phyloP scores from a whole-genome alignment of 768 basidiomycete genomes.

The Collybia sordida region DNA sequence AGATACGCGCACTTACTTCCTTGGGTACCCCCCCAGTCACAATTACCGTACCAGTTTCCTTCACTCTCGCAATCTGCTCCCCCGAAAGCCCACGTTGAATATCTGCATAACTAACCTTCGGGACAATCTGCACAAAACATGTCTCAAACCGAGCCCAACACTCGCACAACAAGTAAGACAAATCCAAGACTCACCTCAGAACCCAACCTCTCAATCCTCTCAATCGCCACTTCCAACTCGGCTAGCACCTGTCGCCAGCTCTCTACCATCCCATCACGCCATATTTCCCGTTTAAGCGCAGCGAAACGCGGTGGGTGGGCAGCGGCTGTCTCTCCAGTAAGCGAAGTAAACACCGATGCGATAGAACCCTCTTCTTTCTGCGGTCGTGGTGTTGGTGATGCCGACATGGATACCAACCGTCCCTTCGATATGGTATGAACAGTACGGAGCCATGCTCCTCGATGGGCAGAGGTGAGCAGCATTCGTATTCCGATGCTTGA shows the following conservation, averaged over 20 bases:
- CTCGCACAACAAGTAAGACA: background rate
- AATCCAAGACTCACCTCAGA: slow-evolving; percentile 36
- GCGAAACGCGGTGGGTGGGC: slow-evolving; percentile 57
- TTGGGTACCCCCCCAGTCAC: slow-evolving; percentile 56
- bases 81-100: slow-evolving; percentile 46
- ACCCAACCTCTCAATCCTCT: slow-evolving; percentile 48
- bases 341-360: slow-evolving; percentile 36
- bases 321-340: slow-evolving; percentile 32
- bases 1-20: slow-evolving; percentile 32
- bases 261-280: slow-evolving; percentile 41
- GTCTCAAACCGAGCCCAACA: background rate
- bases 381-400: background rate
- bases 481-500: no score
- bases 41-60: slow-evolving; percentile 52
- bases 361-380: slow-evolving; percentile 40
- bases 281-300: slow-evolving; percentile 57
- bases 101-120: slow-evolving; percentile 44
- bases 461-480: no score
- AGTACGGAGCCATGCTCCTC: no score
- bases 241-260: slow-evolving; percentile 57
- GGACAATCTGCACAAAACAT: slow-evolving; percentile 41
- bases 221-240: slow-evolving; percentile 44
- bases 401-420: background rate
- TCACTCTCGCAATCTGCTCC: slow-evolving; percentile 42
- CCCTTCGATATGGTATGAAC: background rate